These are phyloP conservation scores for Leccinellum albellum DNA, from an alignment of 768 basidiomycete species.

Conservation along the genomic window DNA sequence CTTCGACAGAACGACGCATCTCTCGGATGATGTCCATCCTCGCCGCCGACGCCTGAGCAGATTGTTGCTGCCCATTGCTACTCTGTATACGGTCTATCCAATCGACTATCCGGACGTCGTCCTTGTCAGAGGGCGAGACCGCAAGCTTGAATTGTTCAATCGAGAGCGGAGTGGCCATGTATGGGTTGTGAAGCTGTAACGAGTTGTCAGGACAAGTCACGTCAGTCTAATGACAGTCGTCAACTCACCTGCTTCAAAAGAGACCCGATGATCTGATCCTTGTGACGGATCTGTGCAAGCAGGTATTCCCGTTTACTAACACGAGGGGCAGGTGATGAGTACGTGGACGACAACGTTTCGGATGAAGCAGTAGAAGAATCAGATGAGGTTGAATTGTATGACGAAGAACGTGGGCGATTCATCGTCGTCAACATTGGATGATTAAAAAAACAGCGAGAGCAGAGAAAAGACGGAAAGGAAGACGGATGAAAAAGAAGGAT, in stretches of 20 bases:
- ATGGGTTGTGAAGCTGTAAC: slow-evolving; percentile 63
- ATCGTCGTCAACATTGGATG: slow-evolving; percentile 3
- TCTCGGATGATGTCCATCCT: slow-evolving; percentile 28
- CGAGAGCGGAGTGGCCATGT: slow-evolving; percentile 71
- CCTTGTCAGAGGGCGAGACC: slow-evolving; percentile 69
- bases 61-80: slow-evolving; percentile 45
- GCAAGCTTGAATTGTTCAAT: slow-evolving; percentile 78
- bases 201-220: not conserved
- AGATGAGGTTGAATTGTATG: slow-evolving; percentile 16
- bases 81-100: slow-evolving; percentile 73
- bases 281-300: slow-evolving; percentile 81
- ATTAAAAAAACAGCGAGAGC: not conserved
- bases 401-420: slow-evolving; percentile 21
- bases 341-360: slow-evolving; percentile 36
- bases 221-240: not conserved
- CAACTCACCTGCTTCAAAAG: slow-evolving; percentile 71
- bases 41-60: slow-evolving; percentile 36
- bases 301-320: slow-evolving; percentile 82
- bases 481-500: not conserved
- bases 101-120: slow-evolving; percentile 63
- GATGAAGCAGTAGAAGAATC: slow-evolving; percentile 31
- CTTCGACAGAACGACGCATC: slow-evolving; percentile 29
- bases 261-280: slow-evolving; percentile 82
- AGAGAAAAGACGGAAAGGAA: not conserved
- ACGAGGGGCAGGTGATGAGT: slow-evolving; percentile 27